Evolutionary conservation across 2,329 filamentous ascomycete species (phyloP).

Genomic region (Calonectria leucothoes): DNA sequence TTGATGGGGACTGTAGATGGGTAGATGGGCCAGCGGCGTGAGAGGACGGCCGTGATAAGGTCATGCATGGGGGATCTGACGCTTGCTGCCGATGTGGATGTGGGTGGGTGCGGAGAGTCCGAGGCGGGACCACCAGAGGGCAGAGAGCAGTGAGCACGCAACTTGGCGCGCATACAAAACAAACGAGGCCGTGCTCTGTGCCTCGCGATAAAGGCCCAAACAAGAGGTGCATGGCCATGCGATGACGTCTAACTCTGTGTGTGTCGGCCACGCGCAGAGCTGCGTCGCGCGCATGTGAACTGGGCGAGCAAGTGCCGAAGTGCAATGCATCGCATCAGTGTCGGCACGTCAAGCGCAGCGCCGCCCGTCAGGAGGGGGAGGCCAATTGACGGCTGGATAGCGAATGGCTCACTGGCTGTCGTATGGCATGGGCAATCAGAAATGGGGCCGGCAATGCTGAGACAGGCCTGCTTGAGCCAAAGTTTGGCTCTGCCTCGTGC

Average conservation of each 20-base stretch:
- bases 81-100: constrained; percentile 29
- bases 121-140: constrained; percentile 34
- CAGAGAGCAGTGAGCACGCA: constrained; percentile 2
- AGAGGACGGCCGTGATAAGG: constrained; percentile 38
- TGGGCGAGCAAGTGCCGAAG: constrained; percentile 2
- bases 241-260: neutral
- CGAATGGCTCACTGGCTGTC: neutral
- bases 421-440: neutral
- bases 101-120: constrained; percentile 35
- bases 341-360: neutral
- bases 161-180: constrained; percentile 1
- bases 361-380: neutral
- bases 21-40: constrained; percentile 28
- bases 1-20: constrained; percentile 19
- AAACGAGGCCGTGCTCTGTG: neutral
- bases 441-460: neutral
- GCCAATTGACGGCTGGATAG: neutral
- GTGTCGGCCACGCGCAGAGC: neutral
- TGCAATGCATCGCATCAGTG: neutral
- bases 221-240: neutral
- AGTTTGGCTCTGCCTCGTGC: neutral
- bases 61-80: constrained; percentile 44
- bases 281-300: neutral
- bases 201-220: neutral
- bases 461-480: constrained; percentile 3